Conservation (phyloP, 164 flowering plant genomes). For the grape (Vitis vinifera) region DNA sequence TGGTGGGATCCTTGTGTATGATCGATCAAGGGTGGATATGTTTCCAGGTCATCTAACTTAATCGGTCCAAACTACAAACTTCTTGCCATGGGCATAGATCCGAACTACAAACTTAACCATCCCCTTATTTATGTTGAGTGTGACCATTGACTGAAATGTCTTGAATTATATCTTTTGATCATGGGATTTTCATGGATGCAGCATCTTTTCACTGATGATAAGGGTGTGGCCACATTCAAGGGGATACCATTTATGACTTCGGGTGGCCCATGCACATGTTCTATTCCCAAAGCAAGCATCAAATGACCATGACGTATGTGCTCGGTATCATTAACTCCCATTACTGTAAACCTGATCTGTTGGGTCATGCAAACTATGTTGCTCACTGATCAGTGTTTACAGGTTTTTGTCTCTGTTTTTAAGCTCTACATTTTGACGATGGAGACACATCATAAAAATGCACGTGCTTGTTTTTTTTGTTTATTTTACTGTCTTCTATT, state of each 20-base stretch:
- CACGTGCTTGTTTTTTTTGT: too few species aligned
- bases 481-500: too few species aligned
- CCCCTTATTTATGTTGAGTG: too few species aligned
- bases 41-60: background rate
- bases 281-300: constrained; percentile 67
- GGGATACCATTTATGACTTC: constrained; percentile 97
- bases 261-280: constrained; percentile 83
- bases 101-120: too few species aligned
- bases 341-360: background rate
- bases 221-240: constrained; percentile 85
- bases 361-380: background rate
- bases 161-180: background rate
- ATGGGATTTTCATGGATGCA: constrained; percentile 29
- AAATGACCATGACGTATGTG: constrained; percentile 25
- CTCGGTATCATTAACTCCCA: background rate
- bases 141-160: too few species aligned
- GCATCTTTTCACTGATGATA: constrained; percentile 84
- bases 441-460: too few species aligned
- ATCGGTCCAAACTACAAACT: too few species aligned
- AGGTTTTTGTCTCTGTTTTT: background rate
- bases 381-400: background rate
- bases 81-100: too few species aligned
- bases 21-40: background rate
- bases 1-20: too few species aligned
- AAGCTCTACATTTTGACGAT: background rate